These are phyloP conservation scores for Monosporascus sp. DNA, from an alignment of 2,329 filamentous ascomycete species.

Conservation along the genomic window DNA sequence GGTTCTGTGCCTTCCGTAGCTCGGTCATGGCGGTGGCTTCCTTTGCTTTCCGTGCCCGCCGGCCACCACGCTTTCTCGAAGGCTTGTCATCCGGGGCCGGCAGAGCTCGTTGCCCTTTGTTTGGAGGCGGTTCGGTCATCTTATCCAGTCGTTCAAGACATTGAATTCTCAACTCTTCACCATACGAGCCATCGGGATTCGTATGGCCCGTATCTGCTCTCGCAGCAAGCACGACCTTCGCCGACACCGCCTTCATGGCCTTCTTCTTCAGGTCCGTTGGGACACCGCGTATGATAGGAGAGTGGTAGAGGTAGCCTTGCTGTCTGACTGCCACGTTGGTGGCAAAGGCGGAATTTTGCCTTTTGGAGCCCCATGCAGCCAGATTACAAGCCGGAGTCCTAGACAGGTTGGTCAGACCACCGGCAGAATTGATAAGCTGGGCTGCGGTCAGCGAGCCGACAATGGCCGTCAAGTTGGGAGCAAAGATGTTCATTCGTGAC, in stretches of 20 bases:
- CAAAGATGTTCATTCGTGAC: slow-evolving; percentile 93
- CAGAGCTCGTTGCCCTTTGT: slow-evolving; percentile 79
- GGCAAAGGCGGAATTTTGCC: slow-evolving; percentile 71
- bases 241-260: slow-evolving; percentile 89
- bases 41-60: slow-evolving; percentile 88
- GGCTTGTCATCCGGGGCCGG: slow-evolving; percentile 95
- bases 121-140: slow-evolving; percentile 83
- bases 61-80: slow-evolving; percentile 82
- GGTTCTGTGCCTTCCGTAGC: slow-evolving; percentile 89
- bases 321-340: slow-evolving; percentile 89
- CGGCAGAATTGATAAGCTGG: slow-evolving; percentile 91
- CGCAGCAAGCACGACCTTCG: slow-evolving; percentile 89
- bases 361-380: slow-evolving; percentile 84
- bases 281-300: slow-evolving; percentile 79
- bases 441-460: slow-evolving; percentile 91
- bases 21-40: slow-evolving; percentile 97
- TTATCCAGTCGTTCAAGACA: slow-evolving; percentile 87
- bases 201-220: slow-evolving; percentile 83
- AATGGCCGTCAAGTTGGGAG: slow-evolving; percentile 84
- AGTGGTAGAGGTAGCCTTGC: slow-evolving; percentile 90
- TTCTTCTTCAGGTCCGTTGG: slow-evolving; percentile 85
- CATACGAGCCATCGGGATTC: slow-evolving; percentile 74
- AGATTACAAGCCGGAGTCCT: slow-evolving; percentile 94
- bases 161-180: slow-evolving; percentile 74
- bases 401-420: slow-evolving; percentile 80